Percentiles rank a stretch among this genome's conserved stretches.
Conservation (phyloP, 1,284 basidiomycete genomes). For the Gymnopus androsaceus region DNA sequence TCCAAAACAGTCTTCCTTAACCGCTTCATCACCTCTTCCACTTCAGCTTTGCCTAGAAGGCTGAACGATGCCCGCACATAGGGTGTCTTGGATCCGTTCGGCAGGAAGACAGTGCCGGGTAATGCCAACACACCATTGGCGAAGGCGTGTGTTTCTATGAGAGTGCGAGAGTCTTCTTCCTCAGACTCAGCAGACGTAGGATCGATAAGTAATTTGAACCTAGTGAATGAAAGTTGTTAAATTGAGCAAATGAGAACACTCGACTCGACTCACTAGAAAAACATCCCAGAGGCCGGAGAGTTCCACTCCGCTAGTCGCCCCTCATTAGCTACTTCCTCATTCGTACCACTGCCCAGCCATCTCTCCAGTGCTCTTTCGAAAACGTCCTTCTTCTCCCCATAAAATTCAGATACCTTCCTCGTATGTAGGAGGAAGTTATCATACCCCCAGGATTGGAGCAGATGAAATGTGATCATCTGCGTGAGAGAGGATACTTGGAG, state of each 20-base stretch:
- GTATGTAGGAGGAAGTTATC: slow-evolving; percentile 80
- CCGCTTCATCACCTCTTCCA: slow-evolving; percentile 75
- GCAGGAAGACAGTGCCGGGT: slow-evolving; percentile 80
- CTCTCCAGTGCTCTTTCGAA: slow-evolving; percentile 63
- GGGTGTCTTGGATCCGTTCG: slow-evolving; percentile 64
- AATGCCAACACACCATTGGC: slow-evolving; percentile 86
- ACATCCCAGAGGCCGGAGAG: slow-evolving; percentile 88
- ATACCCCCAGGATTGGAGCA: slow-evolving; percentile 80
- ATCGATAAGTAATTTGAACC: slow-evolving; percentile 66
- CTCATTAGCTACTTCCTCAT: background rate
- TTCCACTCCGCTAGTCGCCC: slow-evolving; percentile 74
- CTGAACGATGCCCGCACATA: slow-evolving; percentile 85
- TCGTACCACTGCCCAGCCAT: slow-evolving; percentile 3
- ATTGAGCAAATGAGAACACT: no score
- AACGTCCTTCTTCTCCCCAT: slow-evolving; percentile 74
- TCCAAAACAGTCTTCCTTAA: slow-evolving; percentile 64
- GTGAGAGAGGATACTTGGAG: slow-evolving; percentile 80
- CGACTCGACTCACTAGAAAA: slow-evolving; percentile 84
- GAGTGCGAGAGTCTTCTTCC: slow-evolving; percentile 68
- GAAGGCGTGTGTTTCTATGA: slow-evolving; percentile 80
- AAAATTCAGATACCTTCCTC: slow-evolving; percentile 74
- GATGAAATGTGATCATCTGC: slow-evolving; percentile 71
- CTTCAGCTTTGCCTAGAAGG: slow-evolving; percentile 65
- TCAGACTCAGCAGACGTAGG: slow-evolving; percentile 38
- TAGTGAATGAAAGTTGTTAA: slow-evolving; percentile 34